A percentile compares a stretch with the other conserved stretches of the same genome.
phyloP scores from a whole-genome alignment of 2,329 filamentous ascomycete genomes.

The Diaporthe longicolla region DNA sequence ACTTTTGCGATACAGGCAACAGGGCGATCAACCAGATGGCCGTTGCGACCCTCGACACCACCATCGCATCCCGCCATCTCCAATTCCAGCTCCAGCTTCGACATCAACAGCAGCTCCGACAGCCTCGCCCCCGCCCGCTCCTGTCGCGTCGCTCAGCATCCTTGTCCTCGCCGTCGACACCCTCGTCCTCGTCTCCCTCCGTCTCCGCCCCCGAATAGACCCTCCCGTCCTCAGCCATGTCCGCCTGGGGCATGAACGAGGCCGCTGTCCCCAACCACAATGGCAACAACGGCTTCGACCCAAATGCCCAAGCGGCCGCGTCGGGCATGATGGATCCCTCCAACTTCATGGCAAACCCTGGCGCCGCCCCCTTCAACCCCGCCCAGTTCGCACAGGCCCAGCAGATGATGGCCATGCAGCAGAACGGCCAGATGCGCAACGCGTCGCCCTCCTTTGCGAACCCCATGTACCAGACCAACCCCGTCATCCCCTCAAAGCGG shows the following conservation, averaged over 20 bases:
- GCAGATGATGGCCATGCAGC: conserved; percentile 73
- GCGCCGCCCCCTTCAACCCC: conserved; percentile 69
- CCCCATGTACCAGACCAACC: conserved; percentile 85
- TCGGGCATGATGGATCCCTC: conserved; percentile 76
- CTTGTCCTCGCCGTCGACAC: conserved; percentile 19
- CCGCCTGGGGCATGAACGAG: conserved; percentile 78
- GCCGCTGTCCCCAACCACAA: conserved; percentile 77
- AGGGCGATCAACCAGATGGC: conserved; percentile 62
- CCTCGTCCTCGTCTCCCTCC: conserved; percentile 37
- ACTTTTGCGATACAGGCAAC: conserved; percentile 40
- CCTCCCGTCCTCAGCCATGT: conserved; percentile 69
- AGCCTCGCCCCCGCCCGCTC: conserved; percentile 15
- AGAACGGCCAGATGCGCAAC: conserved; percentile 85
- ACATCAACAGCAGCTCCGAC: conserved; percentile 42
- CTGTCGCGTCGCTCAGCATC: conserved; percentile 25
- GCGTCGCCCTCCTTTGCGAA: conserved; percentile 84
- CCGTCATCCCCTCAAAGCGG: conserved; percentile 91
- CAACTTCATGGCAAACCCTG: conserved; percentile 72
- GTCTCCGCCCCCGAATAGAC: conserved; percentile 36
- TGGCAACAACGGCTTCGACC: conserved; percentile 77
- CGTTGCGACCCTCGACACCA: conserved; percentile 48
- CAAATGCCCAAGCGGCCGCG: conserved; percentile 62
- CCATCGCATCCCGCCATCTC: conserved; percentile 32
- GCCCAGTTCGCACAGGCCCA: conserved; percentile 71
- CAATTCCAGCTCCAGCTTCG: conserved; percentile 39